These are phyloP conservation scores for Hymenoscyphus linearis DNA, from an alignment of 2,329 filamentous ascomycete genomes.

Conservation along the genomic window DNA sequence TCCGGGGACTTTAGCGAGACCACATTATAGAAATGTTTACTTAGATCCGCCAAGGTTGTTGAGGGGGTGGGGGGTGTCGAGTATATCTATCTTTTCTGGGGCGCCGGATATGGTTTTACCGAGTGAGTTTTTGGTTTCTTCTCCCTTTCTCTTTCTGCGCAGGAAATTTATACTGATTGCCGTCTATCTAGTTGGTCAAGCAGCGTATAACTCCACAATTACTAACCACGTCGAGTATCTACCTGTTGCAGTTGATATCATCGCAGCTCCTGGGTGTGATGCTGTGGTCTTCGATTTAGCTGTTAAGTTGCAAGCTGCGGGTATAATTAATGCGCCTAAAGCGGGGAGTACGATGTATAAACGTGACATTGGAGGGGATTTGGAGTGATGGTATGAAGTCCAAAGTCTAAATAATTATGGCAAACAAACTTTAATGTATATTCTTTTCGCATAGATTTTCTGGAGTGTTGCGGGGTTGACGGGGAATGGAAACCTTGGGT, in stretches of 20 bases:
- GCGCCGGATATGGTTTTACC: constrained; percentile 40
- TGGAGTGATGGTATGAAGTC: constrained; percentile 34
- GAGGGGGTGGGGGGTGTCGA: constrained; percentile 37
- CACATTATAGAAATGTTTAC: constrained; percentile 4
- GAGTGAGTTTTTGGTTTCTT: background rate
- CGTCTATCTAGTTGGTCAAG: constrained; percentile 20
- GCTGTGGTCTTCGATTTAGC: constrained; percentile 49
- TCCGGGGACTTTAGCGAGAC: background rate
- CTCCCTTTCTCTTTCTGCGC: background rate
- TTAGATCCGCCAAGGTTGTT: constrained; percentile 37
- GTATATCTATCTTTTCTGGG: constrained; percentile 42
- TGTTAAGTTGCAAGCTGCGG: constrained; percentile 43
- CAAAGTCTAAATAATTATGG: background rate
- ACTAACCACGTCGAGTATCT: constrained; percentile 43
- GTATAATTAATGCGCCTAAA: constrained; percentile 40
- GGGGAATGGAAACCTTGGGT: no score
- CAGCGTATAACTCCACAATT: constrained; percentile 39
- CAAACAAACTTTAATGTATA: background rate
- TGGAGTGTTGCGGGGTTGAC: background rate
- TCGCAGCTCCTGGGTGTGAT: constrained; percentile 55
- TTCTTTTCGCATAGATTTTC: background rate
- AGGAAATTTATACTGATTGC: background rate
- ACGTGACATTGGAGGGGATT: background rate
- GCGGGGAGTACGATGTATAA: constrained; percentile 31
- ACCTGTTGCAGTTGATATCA: constrained; percentile 51